Conservation (phyloP, 495 filamentous ascomycete genomes). For the Tuber magnatum region DNA sequence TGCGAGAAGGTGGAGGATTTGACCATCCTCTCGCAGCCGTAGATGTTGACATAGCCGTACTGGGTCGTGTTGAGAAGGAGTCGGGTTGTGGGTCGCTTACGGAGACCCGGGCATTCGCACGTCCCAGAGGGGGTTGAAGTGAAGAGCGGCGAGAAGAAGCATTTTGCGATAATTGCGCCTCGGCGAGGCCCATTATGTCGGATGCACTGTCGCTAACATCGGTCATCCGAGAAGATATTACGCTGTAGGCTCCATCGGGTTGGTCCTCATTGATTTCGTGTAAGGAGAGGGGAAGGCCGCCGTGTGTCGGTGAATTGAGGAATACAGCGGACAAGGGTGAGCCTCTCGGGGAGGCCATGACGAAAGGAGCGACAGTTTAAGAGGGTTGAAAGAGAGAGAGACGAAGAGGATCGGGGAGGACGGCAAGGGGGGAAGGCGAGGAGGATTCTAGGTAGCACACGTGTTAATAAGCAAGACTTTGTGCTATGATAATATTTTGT, state of each 20-base stretch:
- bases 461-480: background rate
- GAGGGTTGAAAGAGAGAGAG: background rate
- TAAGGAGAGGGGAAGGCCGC: slow-evolving; percentile 35
- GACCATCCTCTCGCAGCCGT: slow-evolving; percentile 46
- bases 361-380: slow-evolving; percentile 11
- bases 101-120: slow-evolving; percentile 43
- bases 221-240: slow-evolving; percentile 81
- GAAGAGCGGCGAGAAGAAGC: slow-evolving; percentile 36
- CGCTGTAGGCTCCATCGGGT: slow-evolving; percentile 48
- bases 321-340: slow-evolving; percentile 29
- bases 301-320: slow-evolving; percentile 24
- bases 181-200: slow-evolving; percentile 43
- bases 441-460: background rate
- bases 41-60: slow-evolving; percentile 47
- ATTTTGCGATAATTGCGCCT: slow-evolving; percentile 40
- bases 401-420: slow-evolving; percentile 9
- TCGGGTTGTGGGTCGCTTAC: slow-evolving; percentile 43
- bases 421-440: slow-evolving; percentile 2
- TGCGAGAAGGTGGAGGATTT: slow-evolving; percentile 45
- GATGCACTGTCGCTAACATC: slow-evolving; percentile 55
- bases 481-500: background rate
- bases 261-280: slow-evolving; percentile 41
- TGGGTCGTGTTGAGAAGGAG: slow-evolving; percentile 40
- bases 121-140: slow-evolving; percentile 32
- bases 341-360: slow-evolving; percentile 31